A percentile compares a stretch with the other conserved stretches of the same genome.
phyloP scores from a whole-genome alignment of 495 filamentous ascomycete species.

The Xylaria intraflava region DNA sequence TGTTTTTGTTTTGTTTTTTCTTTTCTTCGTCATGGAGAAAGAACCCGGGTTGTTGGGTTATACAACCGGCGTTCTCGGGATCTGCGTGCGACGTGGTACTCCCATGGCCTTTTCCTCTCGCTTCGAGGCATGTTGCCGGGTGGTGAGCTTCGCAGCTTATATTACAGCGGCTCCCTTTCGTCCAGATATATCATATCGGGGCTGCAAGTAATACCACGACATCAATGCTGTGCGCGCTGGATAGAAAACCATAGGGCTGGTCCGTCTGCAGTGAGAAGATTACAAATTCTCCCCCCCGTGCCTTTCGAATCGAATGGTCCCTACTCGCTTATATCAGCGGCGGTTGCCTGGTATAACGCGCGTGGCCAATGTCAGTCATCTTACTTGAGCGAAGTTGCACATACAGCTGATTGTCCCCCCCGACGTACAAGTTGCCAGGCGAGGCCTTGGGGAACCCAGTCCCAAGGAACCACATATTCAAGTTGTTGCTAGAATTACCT shows the following conservation, averaged over 20 bases:
- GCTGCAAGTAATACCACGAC: not conserved
- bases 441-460: not conserved
- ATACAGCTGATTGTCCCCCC: not conserved
- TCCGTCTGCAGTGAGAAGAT: not conserved
- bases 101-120: not conserved
- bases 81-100: not conserved
- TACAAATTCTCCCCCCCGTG: not conserved
- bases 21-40: not conserved
- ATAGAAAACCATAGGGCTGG: constrained; percentile 6
- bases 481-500: too few species aligned
- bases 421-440: too few species aligned
- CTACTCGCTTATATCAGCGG: not conserved
- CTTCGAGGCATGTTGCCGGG: not conserved
- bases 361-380: not conserved
- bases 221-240: not conserved
- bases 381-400: not conserved
- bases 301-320: not conserved
- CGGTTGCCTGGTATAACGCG: not conserved
- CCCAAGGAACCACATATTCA: too few species aligned
- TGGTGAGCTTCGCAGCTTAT: too few species aligned
- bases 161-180: not conserved
- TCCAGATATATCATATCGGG: not conserved
- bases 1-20: not conserved
- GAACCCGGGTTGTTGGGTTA: not conserved
- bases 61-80: not conserved